phyloP scores from a whole-genome alignment of 1,284 basidiomycete species.

The Apiotrichum porosum region DNA sequence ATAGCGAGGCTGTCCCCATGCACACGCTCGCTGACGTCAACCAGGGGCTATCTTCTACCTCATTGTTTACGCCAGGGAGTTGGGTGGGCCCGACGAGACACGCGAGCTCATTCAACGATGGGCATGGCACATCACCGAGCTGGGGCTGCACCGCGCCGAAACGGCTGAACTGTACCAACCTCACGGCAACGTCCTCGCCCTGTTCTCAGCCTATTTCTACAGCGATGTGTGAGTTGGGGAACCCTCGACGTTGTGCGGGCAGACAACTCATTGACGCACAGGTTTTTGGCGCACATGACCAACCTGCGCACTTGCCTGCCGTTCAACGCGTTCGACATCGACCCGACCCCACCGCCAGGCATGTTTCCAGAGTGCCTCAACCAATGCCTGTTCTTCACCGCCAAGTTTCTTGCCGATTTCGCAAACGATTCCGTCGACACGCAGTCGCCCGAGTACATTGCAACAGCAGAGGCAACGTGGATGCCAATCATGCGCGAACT shows the following conservation, averaged over 20 bases:
- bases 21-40: no score
- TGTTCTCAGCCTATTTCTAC: slow-evolving; percentile 25
- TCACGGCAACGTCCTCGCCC: slow-evolving; percentile 18
- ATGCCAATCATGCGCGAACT: slow-evolving; percentile 15
- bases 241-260: no score
- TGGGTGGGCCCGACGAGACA: slow-evolving; percentile 22
- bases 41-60: slow-evolving; percentile 26
- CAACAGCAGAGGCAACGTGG: slow-evolving; percentile 17
- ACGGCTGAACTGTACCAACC: slow-evolving; percentile 23
- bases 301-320: slow-evolving; percentile 13
- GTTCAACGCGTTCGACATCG: slow-evolving; percentile 24
- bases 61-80: slow-evolving; percentile 14
- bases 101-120: slow-evolving; percentile 19
- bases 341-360: slow-evolving; percentile 7
- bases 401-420: slow-evolving; percentile 18
- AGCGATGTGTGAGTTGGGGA: slow-evolving; percentile 24
- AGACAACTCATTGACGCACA: no score
- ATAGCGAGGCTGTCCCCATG: no score
- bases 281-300: no score
- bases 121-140: slow-evolving; percentile 26
- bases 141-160: slow-evolving; percentile 19
- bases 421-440: slow-evolving; percentile 20
- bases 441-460: slow-evolving; percentile 17
- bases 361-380: slow-evolving; percentile 14
- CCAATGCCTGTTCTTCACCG: slow-evolving; percentile 12